Evolutionary conservation across 75 land plant species (phyloP), one percentile per base, ranked within the genome.

Genomic region (Chamaecyparis obtusa): DNA sequence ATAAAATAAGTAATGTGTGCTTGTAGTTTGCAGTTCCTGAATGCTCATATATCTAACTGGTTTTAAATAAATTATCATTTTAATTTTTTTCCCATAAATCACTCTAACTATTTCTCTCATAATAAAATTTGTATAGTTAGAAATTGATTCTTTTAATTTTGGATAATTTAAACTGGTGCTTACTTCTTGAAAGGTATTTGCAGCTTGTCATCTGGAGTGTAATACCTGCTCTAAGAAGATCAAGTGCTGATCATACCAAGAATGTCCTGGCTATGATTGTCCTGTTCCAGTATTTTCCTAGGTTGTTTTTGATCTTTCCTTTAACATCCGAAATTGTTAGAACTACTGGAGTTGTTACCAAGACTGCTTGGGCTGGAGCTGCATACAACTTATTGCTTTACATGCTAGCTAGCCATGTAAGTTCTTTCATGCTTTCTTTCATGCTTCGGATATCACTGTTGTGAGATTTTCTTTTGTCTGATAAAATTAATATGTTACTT

Each of bases 321-420:
- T 76, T 96, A 33, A 91, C 90, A 75, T 82, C 91, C 49, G 87
- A 96, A 83, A 93, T 93, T 60, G 90, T 92, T 41, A 95, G 94
- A 84, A 87, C 98, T 9, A 90, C 91, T 46, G 98, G 96, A 36
- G 91, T 95, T 77, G 96, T 95, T 74, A 89, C 93, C 30, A 92
- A 94, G 87, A 95, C 96, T 37, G 96, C 98, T 71, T 96, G 96
- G 98, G 94, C 94, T 4, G 98, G 98, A 27, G 98, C 98, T 89
- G 98, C 92, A 35, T 96, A 95, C 80, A 96, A 96, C 88, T 88
- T 96, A 54, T 55, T 93, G 7, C 92, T 96, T 3, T 95, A 93
- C 82, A 94, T 96, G 92, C 49, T 95, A 56, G 96, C 96, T 14
- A 96, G 96, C 87, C 98, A 96, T 94, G 98, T 95, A 92, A 84